Evolutionary conservation across 192 early-diverging fungal species (phyloP).

Genomic region (Gorgonomyces haynaldii): DNA sequence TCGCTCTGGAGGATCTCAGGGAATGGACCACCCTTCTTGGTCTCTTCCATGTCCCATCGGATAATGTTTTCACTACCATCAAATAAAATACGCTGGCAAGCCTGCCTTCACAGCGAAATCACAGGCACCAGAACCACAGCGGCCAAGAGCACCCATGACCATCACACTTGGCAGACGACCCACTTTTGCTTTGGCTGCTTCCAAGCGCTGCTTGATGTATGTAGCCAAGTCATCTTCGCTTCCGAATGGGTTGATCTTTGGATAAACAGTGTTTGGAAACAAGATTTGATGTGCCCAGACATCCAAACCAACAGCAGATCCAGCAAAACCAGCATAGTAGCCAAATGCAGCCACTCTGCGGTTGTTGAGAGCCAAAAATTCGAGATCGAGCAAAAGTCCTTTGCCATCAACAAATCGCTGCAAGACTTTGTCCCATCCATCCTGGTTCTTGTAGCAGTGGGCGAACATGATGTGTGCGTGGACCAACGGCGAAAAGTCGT

Average conservation of each 20-base stretch:
- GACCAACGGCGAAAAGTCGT: slow-evolving; percentile 73
- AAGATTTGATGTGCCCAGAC: slow-evolving; percentile 56
- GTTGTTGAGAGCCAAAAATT: slow-evolving; percentile 77
- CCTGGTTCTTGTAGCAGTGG: slow-evolving; percentile 95
- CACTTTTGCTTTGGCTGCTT: slow-evolving; percentile 25
- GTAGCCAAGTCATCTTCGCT: slow-evolving; percentile 69
- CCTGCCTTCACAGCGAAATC: slow-evolving; percentile 73
- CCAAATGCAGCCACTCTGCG: slow-evolving; percentile 87
- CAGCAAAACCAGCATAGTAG: slow-evolving; percentile 94
- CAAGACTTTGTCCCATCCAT: slow-evolving; percentile 85
- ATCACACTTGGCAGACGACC: slow-evolving; percentile 69
- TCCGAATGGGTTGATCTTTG: slow-evolving; percentile 68
- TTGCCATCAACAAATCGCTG: slow-evolving; percentile 72
- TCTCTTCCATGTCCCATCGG: slow-evolving; percentile 94
- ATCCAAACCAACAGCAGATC: slow-evolving; percentile 81
- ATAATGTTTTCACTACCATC: slow-evolving; percentile 54
- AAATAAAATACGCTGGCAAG: slow-evolving; percentile 51
- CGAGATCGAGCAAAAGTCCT: slow-evolving; percentile 83
- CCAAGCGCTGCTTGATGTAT: slow-evolving; percentile 46
- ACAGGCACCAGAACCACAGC: slow-evolving; percentile 82
- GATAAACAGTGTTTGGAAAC: slow-evolving; percentile 38
- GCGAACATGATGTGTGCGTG: slow-evolving; percentile 98
- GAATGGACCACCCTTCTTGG: slow-evolving; percentile 86
- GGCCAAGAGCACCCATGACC: slow-evolving; percentile 97
- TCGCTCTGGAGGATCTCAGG: slow-evolving; percentile 74